A percentile compares a stretch with the other conserved stretches of the same genome.
Conservation (phyloP, 352 stramenopile species). For the Phytophthora europaea region DNA sequence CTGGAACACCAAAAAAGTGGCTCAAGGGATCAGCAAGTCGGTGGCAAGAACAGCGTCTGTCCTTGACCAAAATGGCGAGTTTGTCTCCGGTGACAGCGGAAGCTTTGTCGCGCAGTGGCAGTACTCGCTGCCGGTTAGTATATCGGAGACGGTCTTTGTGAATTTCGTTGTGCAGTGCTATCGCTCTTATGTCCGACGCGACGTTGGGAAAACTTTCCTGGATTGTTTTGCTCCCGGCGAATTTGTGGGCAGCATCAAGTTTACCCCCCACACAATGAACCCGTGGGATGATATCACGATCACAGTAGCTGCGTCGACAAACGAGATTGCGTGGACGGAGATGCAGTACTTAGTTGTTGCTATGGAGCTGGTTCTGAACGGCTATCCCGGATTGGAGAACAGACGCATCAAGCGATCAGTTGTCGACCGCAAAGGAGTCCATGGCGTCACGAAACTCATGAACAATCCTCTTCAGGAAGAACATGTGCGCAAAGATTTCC, state of each 20-base stretch:
- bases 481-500: background rate
- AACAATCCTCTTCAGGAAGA: background rate
- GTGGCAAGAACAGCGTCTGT: conserved; percentile 1
- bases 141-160: conserved; percentile 22
- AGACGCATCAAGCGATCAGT: background rate
- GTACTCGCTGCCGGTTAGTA: conserved; percentile 19
- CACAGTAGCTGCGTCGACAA: conserved; percentile 15
- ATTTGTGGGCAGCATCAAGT: conserved; percentile 18
- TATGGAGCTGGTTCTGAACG: conserved; percentile 25
- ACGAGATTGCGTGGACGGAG: conserved; percentile 22
- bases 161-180: conserved; percentile 29
- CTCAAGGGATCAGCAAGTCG: background rate
- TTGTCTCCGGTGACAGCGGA: background rate
- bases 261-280: background rate
- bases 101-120: conserved; percentile 17
- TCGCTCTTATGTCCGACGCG: background rate
- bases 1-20: conserved; percentile 15
- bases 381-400: background rate
- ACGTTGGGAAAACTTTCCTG: conserved; percentile 2
- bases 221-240: conserved; percentile 10
- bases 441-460: background rate
- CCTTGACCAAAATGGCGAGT: background rate
- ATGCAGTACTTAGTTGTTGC: conserved; percentile 25
- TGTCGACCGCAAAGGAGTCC: background rate
- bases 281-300: conserved; percentile 25